These are phyloP conservation scores for Cyclaneusma minus DNA, from an alignment of 2,329 filamentous ascomycete genomes.

Conservation along the genomic window DNA sequence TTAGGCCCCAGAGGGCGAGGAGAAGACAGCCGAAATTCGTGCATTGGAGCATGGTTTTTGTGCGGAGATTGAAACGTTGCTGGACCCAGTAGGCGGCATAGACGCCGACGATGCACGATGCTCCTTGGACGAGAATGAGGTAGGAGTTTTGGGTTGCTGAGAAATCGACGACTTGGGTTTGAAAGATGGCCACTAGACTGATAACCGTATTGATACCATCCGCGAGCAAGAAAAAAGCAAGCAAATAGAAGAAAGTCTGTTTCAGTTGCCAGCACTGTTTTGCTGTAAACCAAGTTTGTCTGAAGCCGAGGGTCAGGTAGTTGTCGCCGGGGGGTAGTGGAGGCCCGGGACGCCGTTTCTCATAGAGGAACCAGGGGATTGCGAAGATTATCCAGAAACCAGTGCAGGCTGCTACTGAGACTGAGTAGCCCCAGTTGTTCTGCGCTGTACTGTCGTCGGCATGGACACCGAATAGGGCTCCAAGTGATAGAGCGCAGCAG, in stretches of 20 bases:
- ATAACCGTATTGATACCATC: slow-evolving; percentile 15
- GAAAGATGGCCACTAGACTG: slow-evolving; percentile 14
- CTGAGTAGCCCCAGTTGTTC: slow-evolving; percentile 18
- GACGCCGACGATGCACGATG: slow-evolving; percentile 10
- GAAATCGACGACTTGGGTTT: slow-evolving; percentile 15
- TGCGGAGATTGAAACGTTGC: slow-evolving; percentile 11
- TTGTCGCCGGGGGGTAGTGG: slow-evolving; percentile 12
- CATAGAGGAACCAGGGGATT: slow-evolving; percentile 17
- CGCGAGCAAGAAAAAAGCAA: slow-evolving; percentile 16
- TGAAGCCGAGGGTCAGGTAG: slow-evolving; percentile 16
- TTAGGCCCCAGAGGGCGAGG: slow-evolving; percentile 15
- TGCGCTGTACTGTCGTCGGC: slow-evolving; percentile 11
- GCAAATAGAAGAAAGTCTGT: slow-evolving; percentile 16
- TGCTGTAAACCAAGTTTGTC: slow-evolving; percentile 14
- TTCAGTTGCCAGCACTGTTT: slow-evolving; percentile 15
- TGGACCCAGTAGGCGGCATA: slow-evolving; percentile 14
- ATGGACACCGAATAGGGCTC: slow-evolving; percentile 12
- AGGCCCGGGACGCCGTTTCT: slow-evolving; percentile 17
- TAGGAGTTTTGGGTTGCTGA: slow-evolving; percentile 16
- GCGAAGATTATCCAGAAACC: slow-evolving; percentile 17
- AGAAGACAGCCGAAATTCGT: slow-evolving; percentile 14
- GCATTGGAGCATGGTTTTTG: slow-evolving; percentile 16
- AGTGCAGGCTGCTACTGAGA: slow-evolving; percentile 15
- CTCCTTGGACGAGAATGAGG: slow-evolving; percentile 15
- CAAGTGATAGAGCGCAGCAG: slow-evolving; percentile 14